Conservation (phyloP, 306 rosid species). For the Rosa multiflora region DNA sequence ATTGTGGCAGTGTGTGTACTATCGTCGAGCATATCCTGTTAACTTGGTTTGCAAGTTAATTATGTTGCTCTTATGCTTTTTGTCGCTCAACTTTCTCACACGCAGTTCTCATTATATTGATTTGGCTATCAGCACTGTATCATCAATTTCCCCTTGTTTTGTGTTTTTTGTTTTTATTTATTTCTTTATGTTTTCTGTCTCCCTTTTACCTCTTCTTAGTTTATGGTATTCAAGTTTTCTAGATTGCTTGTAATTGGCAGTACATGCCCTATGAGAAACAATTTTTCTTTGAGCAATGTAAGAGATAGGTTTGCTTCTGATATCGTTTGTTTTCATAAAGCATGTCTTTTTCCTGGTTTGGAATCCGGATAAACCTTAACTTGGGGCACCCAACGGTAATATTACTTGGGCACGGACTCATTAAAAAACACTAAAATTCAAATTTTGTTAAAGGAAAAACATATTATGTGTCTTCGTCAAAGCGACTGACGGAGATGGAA, state of each 20-base stretch:
- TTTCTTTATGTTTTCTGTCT: neutral
- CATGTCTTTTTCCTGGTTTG: neutral
- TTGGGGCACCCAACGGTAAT: too few species aligned
- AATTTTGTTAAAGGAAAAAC: too few species aligned
- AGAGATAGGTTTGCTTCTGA: constrained; percentile 8
- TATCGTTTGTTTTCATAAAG: neutral
- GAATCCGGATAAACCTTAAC: too few species aligned
- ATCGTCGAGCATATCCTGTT: constrained; percentile 47
- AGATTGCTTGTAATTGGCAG: constrained; percentile 23
- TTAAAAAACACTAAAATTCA: too few species aligned
- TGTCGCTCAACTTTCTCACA: constrained; percentile 10
- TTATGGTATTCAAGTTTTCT: neutral
- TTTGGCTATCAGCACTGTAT: constrained; percentile 14
- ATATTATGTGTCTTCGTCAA: too few species aligned
- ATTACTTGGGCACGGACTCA: too few species aligned
- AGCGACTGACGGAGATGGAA: too few species aligned
- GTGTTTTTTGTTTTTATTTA: neutral
- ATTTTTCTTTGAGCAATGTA: constrained; percentile 16
- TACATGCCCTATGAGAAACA: constrained; percentile 8
- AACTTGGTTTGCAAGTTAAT: constrained; percentile 55
- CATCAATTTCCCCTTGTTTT: neutral
- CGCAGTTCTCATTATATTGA: constrained; percentile 27
- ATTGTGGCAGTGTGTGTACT: constrained; percentile 56
- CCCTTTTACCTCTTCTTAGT: neutral
- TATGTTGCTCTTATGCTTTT: constrained; percentile 41